Percentiles rank a stretch among this genome's conserved stretches.
Conservation (phyloP, 2,329 filamentous ascomycete genomes). For the Ophiocordyceps sinensis region DNA sequence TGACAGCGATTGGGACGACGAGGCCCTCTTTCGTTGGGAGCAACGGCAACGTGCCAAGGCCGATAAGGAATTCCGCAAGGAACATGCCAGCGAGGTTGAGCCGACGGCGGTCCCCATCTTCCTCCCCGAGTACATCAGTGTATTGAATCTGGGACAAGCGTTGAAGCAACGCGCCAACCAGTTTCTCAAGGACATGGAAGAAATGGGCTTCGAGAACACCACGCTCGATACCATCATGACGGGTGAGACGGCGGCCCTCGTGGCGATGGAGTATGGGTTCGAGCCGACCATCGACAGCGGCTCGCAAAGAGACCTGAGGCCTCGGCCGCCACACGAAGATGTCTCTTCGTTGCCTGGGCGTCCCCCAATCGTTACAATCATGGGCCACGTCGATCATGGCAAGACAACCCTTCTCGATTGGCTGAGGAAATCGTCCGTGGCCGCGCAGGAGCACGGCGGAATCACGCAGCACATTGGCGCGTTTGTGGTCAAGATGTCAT, state of each 20-base stretch:
- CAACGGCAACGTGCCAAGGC: constrained; percentile 25
- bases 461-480: constrained; percentile 98
- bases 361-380: constrained; percentile 93
- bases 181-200: constrained; percentile 62
- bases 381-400: constrained; percentile 97
- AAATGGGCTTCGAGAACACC: constrained; percentile 82
- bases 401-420: constrained; percentile 95
- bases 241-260: constrained; percentile 75
- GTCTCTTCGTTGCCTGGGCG: constrained; percentile 52
- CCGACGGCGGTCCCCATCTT: constrained; percentile 46
- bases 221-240: constrained; percentile 75
- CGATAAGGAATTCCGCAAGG: constrained; percentile 25
- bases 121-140: constrained; percentile 81
- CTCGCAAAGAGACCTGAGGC: constrained; percentile 54
- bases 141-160: constrained; percentile 65
- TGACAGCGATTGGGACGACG: constrained; percentile 26
- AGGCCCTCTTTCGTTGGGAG: constrained; percentile 20
- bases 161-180: constrained; percentile 55
- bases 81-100: constrained; percentile 23
- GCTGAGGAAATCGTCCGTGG: constrained; percentile 83
- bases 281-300: constrained; percentile 64
- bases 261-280: constrained; percentile 85
- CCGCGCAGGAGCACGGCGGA: constrained; percentile 81
- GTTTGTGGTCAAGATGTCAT: constrained; percentile 79
- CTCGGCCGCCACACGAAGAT: constrained; percentile 55